Percentiles rank a stretch among this genome's conserved stretches.
Conservation (phyloP, 805 yeast species). For the Candida coleopterorum region DNA sequence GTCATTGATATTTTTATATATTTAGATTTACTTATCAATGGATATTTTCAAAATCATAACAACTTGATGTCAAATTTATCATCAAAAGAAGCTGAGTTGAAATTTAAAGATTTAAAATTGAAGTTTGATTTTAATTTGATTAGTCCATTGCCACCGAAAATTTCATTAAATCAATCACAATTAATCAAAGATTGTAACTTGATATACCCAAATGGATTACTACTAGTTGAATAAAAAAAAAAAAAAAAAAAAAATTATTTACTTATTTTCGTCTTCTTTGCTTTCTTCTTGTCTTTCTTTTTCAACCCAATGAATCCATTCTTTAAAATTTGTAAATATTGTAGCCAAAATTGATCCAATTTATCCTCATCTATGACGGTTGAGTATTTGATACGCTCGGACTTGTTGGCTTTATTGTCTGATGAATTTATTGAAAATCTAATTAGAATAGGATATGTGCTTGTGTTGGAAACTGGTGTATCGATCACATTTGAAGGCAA, state of each 20-base stretch:
- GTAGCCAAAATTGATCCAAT: slow-evolving; percentile 72
- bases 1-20: slow-evolving; percentile 31
- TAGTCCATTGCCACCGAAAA: slow-evolving; percentile 38
- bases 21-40: slow-evolving; percentile 34
- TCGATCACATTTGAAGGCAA: slow-evolving; percentile 32
- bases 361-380: slow-evolving; percentile 63
- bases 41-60: slow-evolving; percentile 32
- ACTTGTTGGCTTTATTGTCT: slow-evolving; percentile 27
- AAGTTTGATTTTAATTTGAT: slow-evolving; percentile 27
- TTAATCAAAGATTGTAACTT: slow-evolving; percentile 58
- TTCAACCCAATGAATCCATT: slow-evolving; percentile 69
- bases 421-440: slow-evolving; percentile 58
- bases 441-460: slow-evolving; percentile 58
- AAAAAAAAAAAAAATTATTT: slow-evolving; percentile 15
- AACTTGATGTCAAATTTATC: slow-evolving; percentile 15
- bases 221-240: slow-evolving; percentile 49
- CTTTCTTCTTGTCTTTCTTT: slow-evolving; percentile 78
- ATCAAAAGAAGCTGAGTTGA: slow-evolving; percentile 18
- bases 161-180: slow-evolving; percentile 30
- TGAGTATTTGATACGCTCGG: slow-evolving; percentile 54
- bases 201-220: slow-evolving; percentile 42
- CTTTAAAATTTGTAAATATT: slow-evolving; percentile 66
- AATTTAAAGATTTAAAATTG: slow-evolving; percentile 21
- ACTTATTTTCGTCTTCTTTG: slow-evolving; percentile 44
- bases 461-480: slow-evolving; percentile 16